Percentiles rank a stretch among this genome's conserved stretches.
phyloP scores from a whole-genome alignment of 2,329 filamentous ascomycete genomes.

The Knoxdaviesia proteae region DNA sequence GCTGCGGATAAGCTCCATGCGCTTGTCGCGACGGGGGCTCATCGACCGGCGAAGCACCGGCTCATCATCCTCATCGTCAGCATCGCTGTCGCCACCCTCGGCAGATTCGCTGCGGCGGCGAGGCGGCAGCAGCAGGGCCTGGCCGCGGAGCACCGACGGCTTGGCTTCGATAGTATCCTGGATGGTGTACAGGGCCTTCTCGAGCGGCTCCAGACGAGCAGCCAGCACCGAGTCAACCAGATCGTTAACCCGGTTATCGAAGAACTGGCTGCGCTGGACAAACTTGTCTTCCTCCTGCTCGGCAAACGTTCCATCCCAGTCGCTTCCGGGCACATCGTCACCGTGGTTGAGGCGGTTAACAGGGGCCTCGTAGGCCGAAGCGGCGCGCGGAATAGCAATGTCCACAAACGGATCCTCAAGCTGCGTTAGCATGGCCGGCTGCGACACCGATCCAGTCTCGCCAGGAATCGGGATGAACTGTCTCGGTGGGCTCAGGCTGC shows the following conservation, averaged over 20 bases:
- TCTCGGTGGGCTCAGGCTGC: constrained; percentile 50
- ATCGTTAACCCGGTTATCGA: constrained; percentile 75
- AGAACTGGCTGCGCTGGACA: constrained; percentile 63
- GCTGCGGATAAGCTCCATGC: constrained; percentile 59
- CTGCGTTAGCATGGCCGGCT: constrained; percentile 28
- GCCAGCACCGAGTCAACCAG: constrained; percentile 62
- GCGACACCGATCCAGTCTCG: constrained; percentile 14
- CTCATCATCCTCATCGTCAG: constrained; percentile 82
- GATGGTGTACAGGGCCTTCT: constrained; percentile 58
- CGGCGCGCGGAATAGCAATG: constrained; percentile 40
- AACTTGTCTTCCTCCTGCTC: constrained; percentile 71
- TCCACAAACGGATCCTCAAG: constrained; percentile 42
- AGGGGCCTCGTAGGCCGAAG: constrained; percentile 29
- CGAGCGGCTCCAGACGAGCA: constrained; percentile 58
- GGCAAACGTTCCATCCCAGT: constrained; percentile 78
- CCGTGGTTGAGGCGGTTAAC: constrained; percentile 43
- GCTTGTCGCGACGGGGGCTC: constrained; percentile 61
- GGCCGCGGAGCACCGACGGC: constrained; percentile 15
- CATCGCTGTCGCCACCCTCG: constrained; percentile 65
- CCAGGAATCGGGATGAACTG: constrained; percentile 27
- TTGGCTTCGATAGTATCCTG: constrained; percentile 42
- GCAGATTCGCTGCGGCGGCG: constrained; percentile 47
- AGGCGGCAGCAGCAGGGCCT: constrained; percentile 16
- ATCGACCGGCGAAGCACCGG: constrained; percentile 42
- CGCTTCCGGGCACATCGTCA: constrained; percentile 39